Percentiles rank a stretch among this genome's conserved stretches.
phyloP scores from a whole-genome alignment of 2,329 filamentous ascomycete genomes.

The Ascochyta fabae region DNA sequence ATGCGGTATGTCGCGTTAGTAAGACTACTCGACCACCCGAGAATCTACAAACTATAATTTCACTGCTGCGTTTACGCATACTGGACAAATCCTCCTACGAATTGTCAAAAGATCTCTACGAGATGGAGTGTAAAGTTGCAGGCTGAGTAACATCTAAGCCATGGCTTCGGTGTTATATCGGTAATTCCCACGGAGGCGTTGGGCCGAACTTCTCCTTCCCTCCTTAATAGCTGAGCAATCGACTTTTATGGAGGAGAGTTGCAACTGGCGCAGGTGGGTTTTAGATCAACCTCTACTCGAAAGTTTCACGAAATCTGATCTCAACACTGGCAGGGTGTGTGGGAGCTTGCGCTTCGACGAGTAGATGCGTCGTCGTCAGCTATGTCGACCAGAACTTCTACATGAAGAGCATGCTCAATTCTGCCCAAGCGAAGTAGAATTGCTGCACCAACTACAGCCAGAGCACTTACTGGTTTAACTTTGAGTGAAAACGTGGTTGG shows the following conservation, averaged over 20 bases:
- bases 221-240: neutral
- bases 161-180: no score
- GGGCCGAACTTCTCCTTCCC: no score
- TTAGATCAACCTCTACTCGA: neutral
- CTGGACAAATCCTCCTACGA: no score
- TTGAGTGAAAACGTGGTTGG: neutral
- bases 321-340: slow-evolving; percentile 1
- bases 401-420: neutral
- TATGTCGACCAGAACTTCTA: slow-evolving; percentile 7
- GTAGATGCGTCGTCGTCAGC: slow-evolving; percentile 1
- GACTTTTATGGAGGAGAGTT: slow-evolving; percentile 7
- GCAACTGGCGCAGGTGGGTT: slow-evolving; percentile 1
- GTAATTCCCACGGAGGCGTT: no score
- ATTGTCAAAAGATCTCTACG: no score
- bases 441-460: neutral
- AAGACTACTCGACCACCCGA: no score
- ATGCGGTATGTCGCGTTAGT: no score
- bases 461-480: neutral
- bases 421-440: neutral
- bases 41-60: no score
- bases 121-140: no score
- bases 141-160: no score
- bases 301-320: neutral
- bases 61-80: no score
- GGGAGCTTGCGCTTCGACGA: neutral